Evolutionary conservation across 2,329 filamentous ascomycete species (phyloP).

Genomic region (Lachnellula hyalina): DNA sequence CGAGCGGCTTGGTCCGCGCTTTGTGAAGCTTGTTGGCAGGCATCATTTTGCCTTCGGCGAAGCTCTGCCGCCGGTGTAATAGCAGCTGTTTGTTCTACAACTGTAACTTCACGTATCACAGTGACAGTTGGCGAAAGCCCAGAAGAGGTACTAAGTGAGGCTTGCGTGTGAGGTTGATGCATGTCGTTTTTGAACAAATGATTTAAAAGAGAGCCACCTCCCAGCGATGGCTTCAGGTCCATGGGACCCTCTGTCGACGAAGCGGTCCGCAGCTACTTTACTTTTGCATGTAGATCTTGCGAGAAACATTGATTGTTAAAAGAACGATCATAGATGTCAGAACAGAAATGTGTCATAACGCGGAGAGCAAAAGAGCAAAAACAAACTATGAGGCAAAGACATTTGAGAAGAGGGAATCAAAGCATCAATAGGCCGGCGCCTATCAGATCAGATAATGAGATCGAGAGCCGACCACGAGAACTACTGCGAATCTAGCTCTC

Average conservation of each 20-base stretch:
- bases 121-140: slow-evolving; percentile 1
- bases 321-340: background rate
- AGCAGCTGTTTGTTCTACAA: slow-evolving; percentile 15
- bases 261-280: background rate
- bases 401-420: slow-evolving; percentile 5
- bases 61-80: slow-evolving; percentile 25
- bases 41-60: slow-evolving; percentile 20
- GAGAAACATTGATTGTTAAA: slow-evolving; percentile 8
- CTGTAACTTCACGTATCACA: slow-evolving; percentile 6
- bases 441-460: background rate
- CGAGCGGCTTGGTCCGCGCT: slow-evolving; percentile 23
- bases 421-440: background rate
- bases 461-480: background rate
- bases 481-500: slow-evolving; percentile 1
- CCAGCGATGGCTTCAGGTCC: slow-evolving; percentile 21
- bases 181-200: slow-evolving; percentile 15
- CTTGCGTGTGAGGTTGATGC: slow-evolving; percentile 9
- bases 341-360: slow-evolving; percentile 19
- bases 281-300: background rate
- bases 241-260: slow-evolving; percentile 7
- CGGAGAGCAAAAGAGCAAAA: slow-evolving; percentile 18
- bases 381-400: slow-evolving; percentile 3
- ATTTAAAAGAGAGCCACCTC: slow-evolving; percentile 16
- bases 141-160: background rate
- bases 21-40: slow-evolving; percentile 18